These are phyloP conservation scores for Lizanozyma gosingica DNA, from an alignment of 1,139 yeast species.

Conservation along the genomic window DNA sequence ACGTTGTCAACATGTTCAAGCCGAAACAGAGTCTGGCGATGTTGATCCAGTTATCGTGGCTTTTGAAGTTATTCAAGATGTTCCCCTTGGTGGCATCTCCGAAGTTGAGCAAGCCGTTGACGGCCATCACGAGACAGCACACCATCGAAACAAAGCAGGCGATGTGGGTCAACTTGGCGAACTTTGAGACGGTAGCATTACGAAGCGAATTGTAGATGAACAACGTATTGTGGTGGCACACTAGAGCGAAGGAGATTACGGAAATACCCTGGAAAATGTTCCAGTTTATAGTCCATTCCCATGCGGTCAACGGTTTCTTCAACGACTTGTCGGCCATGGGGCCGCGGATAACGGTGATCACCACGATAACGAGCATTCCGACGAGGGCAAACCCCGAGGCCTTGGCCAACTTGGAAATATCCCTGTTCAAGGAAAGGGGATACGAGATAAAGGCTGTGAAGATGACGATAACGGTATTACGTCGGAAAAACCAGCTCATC, in stretches of 20 bases:
- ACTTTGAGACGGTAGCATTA: constrained; percentile 67
- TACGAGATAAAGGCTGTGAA: constrained; percentile 69
- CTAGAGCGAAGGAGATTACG: constrained; percentile 88
- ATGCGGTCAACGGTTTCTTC: constrained; percentile 37
- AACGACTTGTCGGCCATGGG: constrained; percentile 45
- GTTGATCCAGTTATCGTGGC: constrained; percentile 64
- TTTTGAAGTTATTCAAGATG: constrained; percentile 74
- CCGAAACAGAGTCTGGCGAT: constrained; percentile 90
- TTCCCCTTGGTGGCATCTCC: constrained; percentile 79
- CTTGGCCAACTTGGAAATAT: constrained; percentile 78
- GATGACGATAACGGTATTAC: constrained; percentile 60
- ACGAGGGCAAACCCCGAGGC: constrained; percentile 82
- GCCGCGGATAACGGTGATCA: constrained; percentile 66
- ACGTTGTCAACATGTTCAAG: constrained; percentile 86
- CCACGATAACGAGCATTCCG: constrained; percentile 74
- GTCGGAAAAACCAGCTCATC: constrained; percentile 44
- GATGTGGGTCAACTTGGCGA: constrained; percentile 70
- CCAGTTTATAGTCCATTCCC: constrained; percentile 49
- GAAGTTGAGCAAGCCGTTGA: constrained; percentile 70
- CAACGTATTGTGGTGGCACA: constrained; percentile 90
- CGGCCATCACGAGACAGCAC: constrained; percentile 72
- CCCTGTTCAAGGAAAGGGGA: constrained; percentile 73
- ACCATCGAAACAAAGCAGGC: constrained; percentile 76
- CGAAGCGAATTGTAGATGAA: constrained; percentile 79
- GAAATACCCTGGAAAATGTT: constrained; percentile 82